phyloP scores from a whole-genome alignment of 805 yeast genomes.

The Starmerella bombicola region DNA sequence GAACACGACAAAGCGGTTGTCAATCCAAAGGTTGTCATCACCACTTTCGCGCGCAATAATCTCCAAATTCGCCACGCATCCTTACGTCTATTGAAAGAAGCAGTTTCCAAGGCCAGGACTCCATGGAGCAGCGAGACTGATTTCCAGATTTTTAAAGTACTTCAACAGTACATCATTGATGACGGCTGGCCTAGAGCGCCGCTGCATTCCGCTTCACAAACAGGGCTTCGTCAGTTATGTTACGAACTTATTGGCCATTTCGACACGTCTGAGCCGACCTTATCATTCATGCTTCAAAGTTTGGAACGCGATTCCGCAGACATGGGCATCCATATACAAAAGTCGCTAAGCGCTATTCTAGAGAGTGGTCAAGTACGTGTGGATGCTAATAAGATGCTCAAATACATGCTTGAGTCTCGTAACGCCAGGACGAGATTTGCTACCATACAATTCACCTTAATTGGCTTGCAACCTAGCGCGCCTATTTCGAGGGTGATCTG shows the following conservation, averaged over 20 bases:
- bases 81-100: conserved; percentile 25
- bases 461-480: conserved; percentile 54
- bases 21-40: conserved; percentile 34
- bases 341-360: conserved; percentile 51
- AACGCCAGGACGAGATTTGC: conserved; percentile 44
- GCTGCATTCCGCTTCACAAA: conserved; percentile 4
- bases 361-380: conserved; percentile 32
- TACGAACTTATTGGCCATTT: conserved; percentile 72
- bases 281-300: conserved; percentile 60
- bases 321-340: conserved; percentile 56
- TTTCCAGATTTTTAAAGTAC: conserved; percentile 6
- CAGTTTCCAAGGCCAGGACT: neutral
- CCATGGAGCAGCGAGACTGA: neutral
- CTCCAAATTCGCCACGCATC: conserved; percentile 47
- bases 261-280: conserved; percentile 36
- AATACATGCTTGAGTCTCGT: conserved; percentile 32
- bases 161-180: conserved; percentile 21
- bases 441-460: conserved; percentile 51
- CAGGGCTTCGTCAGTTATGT: conserved; percentile 31
- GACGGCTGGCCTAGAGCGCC: conserved; percentile 28
- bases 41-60: conserved; percentile 26
- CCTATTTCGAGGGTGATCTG: conserved; percentile 55
- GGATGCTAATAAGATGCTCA: conserved; percentile 25
- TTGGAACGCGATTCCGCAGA: conserved; percentile 52
- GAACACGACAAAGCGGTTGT: conserved; percentile 41